Conservation (phyloP, 1,284 basidiomycete genomes). For the Trametes polyzona region DNA sequence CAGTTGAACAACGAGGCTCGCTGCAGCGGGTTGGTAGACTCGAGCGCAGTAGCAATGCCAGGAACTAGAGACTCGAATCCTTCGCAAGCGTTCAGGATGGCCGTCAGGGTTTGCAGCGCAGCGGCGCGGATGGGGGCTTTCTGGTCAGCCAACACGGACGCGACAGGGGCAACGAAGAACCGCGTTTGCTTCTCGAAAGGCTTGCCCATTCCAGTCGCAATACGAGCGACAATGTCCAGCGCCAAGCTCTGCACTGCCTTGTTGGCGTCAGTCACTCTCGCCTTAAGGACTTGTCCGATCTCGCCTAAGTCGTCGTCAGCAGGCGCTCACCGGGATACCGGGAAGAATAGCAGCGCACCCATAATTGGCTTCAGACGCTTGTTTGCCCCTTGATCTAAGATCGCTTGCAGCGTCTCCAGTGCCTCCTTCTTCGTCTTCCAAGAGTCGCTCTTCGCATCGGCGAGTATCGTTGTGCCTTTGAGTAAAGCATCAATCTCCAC, state of each 20-base stretch:
- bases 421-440: slow-evolving; percentile 99
- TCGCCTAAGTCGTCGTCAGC: slow-evolving; percentile 62
- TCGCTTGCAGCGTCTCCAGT: slow-evolving; percentile 81
- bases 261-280: slow-evolving; percentile 90
- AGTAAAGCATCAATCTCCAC: slow-evolving; percentile 92
- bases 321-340: neutral
- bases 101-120: slow-evolving; percentile 78
- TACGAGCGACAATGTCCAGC: slow-evolving; percentile 87
- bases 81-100: slow-evolving; percentile 86
- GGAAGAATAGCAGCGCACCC: slow-evolving; percentile 55
- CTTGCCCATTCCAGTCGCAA: slow-evolving; percentile 94
- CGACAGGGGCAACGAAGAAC: slow-evolving; percentile 78
- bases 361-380: slow-evolving; percentile 91
- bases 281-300: slow-evolving; percentile 87
- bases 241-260: slow-evolving; percentile 92
- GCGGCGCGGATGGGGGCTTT: slow-evolving; percentile 87
- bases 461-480: slow-evolving; percentile 82
- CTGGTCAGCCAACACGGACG: slow-evolving; percentile 90
- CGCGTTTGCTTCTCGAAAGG: slow-evolving; percentile 91
- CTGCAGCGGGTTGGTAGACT: slow-evolving; percentile 88
- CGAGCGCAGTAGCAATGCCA: slow-evolving; percentile 80
- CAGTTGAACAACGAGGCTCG: slow-evolving; percentile 86
- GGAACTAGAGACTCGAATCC: slow-evolving; percentile 83
- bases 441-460: slow-evolving; percentile 87
- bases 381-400: slow-evolving; percentile 89